These are phyloP conservation scores for Plasmodium cynomolgi DNA, from an alignment of 169 alveolate genomes.

Conservation along the genomic window DNA sequence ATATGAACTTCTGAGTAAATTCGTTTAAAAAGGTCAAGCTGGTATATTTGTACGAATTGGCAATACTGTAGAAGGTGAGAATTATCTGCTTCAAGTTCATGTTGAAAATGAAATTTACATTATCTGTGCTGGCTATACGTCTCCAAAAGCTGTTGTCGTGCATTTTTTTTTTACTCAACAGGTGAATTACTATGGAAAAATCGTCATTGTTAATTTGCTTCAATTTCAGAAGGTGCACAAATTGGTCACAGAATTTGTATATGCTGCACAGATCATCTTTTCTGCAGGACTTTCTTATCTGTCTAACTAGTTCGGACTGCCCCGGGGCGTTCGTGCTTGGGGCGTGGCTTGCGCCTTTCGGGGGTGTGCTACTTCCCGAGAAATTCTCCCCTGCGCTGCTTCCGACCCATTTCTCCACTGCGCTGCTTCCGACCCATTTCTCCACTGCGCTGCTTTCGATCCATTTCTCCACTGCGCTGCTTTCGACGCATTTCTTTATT, in stretches of 20 bases:
- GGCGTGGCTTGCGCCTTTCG: neutral
- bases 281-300: constrained; percentile 63
- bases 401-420: too few relatives aligned
- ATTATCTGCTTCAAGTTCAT: constrained; percentile 65
- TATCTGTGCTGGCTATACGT: constrained; percentile 36
- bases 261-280: constrained; percentile 60
- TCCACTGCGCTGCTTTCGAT: too few relatives aligned
- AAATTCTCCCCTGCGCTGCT: too few relatives aligned
- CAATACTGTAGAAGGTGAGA: constrained; percentile 34
- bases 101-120: constrained; percentile 34
- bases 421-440: too few relatives aligned
- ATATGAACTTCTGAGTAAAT: constrained; percentile 40
- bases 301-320: constrained; percentile 52
- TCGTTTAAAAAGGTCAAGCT: constrained; percentile 20
- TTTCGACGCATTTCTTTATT: neutral
- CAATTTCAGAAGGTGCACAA: constrained; percentile 39
- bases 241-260: constrained; percentile 48
- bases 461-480: too few relatives aligned
- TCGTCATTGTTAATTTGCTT: constrained; percentile 24
- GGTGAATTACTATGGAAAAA: constrained; percentile 57
- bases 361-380: neutral
- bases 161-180: constrained; percentile 46
- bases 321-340: neutral
- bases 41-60: constrained; percentile 23
- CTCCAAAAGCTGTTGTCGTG: constrained; percentile 47